A percentile compares a stretch with the other conserved stretches of the same genome.
These are phyloP conservation scores for Nidula microcarpa DNA, from an alignment of 768 basidiomycete species.

Conservation along the genomic window DNA sequence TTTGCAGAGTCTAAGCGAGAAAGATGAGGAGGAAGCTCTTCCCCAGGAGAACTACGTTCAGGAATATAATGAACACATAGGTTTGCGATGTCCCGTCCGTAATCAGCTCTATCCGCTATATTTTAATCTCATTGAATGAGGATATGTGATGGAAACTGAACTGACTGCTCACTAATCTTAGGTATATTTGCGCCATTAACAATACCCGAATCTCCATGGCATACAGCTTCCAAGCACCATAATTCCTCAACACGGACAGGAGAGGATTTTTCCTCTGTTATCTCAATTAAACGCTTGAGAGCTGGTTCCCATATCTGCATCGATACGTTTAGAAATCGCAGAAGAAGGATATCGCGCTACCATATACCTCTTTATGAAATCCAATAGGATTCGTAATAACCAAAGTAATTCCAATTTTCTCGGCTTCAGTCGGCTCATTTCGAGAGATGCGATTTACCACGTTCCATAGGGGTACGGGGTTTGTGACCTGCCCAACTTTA, in stretches of 20 bases:
- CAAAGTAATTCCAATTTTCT: constrained; percentile 13
- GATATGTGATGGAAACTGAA: background rate
- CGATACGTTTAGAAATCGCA: background rate
- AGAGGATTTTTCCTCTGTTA: constrained; percentile 13
- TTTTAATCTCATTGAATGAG: background rate
- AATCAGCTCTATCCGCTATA: constrained; percentile 20
- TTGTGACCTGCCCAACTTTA: constrained; percentile 5
- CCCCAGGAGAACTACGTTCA: constrained; percentile 7
- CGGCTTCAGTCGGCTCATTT: constrained; percentile 6
- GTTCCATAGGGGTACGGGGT: constrained; percentile 11
- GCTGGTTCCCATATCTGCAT: constrained; percentile 17
- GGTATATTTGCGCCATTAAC: constrained; percentile 15
- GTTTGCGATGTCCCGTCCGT: constrained; percentile 21
- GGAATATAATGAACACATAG: constrained; percentile 18
- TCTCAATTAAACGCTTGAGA: constrained; percentile 15
- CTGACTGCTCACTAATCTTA: constrained; percentile 12
- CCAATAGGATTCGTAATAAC: constrained; percentile 19
- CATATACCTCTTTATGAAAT: constrained; percentile 20
- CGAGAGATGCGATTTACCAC: constrained; percentile 15
- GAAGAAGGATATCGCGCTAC: background rate
- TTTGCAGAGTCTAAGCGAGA: constrained; percentile 6
- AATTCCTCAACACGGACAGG: constrained; percentile 17
- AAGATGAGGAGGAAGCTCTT: constrained; percentile 8
- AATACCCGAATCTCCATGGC: constrained; percentile 21
- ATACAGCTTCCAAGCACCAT: constrained; percentile 18